Evolutionary conservation across 768 basidiomycete species (phyloP).

Genomic region (Boletus pseudopeckii): DNA sequence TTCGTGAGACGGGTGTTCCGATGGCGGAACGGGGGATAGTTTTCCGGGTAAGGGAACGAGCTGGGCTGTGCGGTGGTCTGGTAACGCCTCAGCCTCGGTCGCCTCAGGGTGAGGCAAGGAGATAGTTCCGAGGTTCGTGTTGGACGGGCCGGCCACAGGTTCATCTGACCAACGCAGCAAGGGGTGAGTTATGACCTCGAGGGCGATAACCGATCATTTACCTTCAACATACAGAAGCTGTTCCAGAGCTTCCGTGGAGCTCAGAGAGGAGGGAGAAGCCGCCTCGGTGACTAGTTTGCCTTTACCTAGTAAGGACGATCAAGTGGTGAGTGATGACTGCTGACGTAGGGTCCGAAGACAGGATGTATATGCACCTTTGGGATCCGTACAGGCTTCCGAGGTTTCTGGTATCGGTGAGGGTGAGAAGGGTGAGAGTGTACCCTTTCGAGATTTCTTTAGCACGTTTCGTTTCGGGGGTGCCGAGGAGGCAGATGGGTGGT

Average conservation of each 20-base stretch:
- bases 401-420: neutral
- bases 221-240: conserved; percentile 12
- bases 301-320: conserved; percentile 1
- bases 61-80: neutral
- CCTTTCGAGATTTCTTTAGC: neutral
- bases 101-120: neutral
- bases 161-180: conserved; percentile 5
- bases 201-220: neutral
- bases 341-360: neutral
- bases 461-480: neutral
- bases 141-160: neutral
- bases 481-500: conserved; percentile 6
- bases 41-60: neutral
- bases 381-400: neutral
- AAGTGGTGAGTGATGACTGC: neutral
- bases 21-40: neutral
- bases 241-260: conserved; percentile 6
- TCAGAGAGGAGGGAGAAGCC: conserved; percentile 1
- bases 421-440: neutral
- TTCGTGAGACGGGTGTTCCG: neutral
- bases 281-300: neutral
- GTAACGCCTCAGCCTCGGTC: neutral
- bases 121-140: neutral
- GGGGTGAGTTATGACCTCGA: neutral
- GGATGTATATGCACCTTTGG: conserved; percentile 6